phyloP scores from a whole-genome alignment of 2,329 filamentous ascomycete genomes.

The Botrytis fragariae region DNA sequence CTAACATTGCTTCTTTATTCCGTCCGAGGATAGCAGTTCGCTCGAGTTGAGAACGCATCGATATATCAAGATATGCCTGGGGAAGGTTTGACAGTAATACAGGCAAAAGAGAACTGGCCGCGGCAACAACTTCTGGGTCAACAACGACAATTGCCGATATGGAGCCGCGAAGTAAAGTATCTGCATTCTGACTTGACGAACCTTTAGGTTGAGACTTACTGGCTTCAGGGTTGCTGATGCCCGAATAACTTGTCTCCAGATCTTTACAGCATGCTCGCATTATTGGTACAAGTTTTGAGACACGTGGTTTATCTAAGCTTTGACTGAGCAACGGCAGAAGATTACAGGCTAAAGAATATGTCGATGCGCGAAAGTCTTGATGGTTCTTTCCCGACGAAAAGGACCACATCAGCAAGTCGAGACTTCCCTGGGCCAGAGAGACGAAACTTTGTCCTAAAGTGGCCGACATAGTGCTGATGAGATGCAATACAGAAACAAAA shows the following conservation, averaged over 20 bases:
- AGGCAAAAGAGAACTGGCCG: slow-evolving; percentile 62
- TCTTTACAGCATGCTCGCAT: slow-evolving; percentile 73
- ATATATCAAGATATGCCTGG: slow-evolving; percentile 64
- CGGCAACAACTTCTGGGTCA: slow-evolving; percentile 48
- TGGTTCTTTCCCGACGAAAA: slow-evolving; percentile 58
- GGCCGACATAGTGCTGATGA: slow-evolving; percentile 56
- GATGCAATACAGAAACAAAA: slow-evolving; percentile 65
- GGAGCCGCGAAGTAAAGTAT: slow-evolving; percentile 58
- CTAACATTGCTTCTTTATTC: slow-evolving; percentile 70
- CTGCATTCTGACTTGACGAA: slow-evolving; percentile 58
- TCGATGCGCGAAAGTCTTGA: slow-evolving; percentile 54
- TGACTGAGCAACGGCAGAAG: slow-evolving; percentile 56
- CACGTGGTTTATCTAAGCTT: slow-evolving; percentile 62
- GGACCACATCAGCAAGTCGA: slow-evolving; percentile 71
- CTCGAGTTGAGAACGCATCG: slow-evolving; percentile 72
- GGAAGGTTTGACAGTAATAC: slow-evolving; percentile 61
- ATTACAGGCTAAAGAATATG: slow-evolving; percentile 58
- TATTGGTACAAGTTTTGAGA: slow-evolving; percentile 60
- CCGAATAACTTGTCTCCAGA: slow-evolving; percentile 51
- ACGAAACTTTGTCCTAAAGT: slow-evolving; percentile 58
- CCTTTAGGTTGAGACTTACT: slow-evolving; percentile 36
- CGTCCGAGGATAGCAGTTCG: slow-evolving; percentile 72
- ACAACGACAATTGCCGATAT: slow-evolving; percentile 39
- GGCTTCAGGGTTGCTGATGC: slow-evolving; percentile 33
- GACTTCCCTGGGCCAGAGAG: slow-evolving; percentile 59